Evolutionary conservation across 2,329 filamentous ascomycete genomes (phyloP), one percentile per base, ranked within the genome.

Genomic region (Beauveria brongniartii): DNA sequence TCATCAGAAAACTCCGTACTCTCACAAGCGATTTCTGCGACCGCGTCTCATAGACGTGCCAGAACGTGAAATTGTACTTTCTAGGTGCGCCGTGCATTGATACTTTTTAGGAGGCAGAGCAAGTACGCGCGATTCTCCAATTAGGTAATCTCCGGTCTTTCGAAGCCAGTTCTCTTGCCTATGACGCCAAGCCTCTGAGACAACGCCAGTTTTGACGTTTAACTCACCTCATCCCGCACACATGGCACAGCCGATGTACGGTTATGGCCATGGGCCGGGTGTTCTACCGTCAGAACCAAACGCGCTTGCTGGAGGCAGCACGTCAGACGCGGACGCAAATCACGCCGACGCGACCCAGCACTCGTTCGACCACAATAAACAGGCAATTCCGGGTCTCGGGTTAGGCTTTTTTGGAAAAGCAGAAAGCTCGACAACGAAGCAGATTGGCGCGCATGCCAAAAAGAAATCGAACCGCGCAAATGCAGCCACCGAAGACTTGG

Each of bases 361-460:
- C 24, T 50, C 63, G 1, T 67, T 65, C 37, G 65, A 67, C 6
- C 62, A 65, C 9, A 65, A 59, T 34, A 59, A 63, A n/a, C 64
- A 54, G 20, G 65, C 66, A 51, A 69, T 69, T n/a, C 68, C 68
- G 4, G 68, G 68, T 10, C 64, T 69, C 9, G 64, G 66, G 10
- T 64, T 67, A 22, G 61, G 64, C n/a, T 54, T 50, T 28, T 63
- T 58, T 6, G 61, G 41, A 20, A 58, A 37, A 37, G 55, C 54
- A 16, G 30, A 56, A 34, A 22, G 9, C 3, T 22, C 55, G 24
- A 22, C 18, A n/a, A 22, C 50, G 10, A 43, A 9, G 20, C 54
- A 62, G 20, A n/a, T 24, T 26, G 26, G 12, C 7, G 16, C 9
- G 30, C 3, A n/a, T 34, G 16, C 20, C 22, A 48, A 43, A n/a